These are phyloP conservation scores for Rubia balearica DNA, from an alignment of 305 asterid genomes.

Conservation along the genomic window DNA sequence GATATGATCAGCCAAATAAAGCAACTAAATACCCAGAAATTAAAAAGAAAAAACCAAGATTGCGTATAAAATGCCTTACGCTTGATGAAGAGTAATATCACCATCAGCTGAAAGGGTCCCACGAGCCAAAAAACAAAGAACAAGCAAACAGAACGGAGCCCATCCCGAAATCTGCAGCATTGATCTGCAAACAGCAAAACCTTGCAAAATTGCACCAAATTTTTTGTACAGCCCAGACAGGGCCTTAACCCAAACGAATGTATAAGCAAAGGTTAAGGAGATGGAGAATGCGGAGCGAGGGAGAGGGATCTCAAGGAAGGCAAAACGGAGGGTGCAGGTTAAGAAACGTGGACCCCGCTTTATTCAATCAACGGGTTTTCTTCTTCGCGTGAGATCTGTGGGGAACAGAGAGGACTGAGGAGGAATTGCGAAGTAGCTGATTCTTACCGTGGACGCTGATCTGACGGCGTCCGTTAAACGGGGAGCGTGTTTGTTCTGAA, in stretches of 20 bases:
- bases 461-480: constrained; percentile 1
- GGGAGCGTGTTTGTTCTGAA: neutral
- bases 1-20: constrained; percentile 13
- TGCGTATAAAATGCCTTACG: constrained; percentile 45
- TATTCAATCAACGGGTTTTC: neutral
- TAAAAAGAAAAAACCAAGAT: neutral
- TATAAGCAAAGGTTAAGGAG: neutral
- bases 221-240: constrained; percentile 13
- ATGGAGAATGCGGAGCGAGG: neutral
- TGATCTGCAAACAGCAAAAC: constrained; percentile 34
- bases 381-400: constrained; percentile 11
- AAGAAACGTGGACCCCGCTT: constrained; percentile 27
- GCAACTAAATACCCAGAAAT: constrained; percentile 13
- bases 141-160: constrained; percentile 30
- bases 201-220: constrained; percentile 27
- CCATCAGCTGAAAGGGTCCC: constrained; percentile 46
- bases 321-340: constrained; percentile 31
- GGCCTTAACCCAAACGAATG: constrained; percentile 1
- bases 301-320: constrained; percentile 37
- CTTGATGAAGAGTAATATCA: constrained; percentile 51
- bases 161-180: constrained; percentile 49
- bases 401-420: neutral
- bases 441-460: constrained; percentile 22
- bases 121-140: constrained; percentile 37
- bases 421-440: constrained; percentile 29